Conservation (phyloP, 2,329 filamentous ascomycete genomes). For the Nigrospora osmanthi region DNA sequence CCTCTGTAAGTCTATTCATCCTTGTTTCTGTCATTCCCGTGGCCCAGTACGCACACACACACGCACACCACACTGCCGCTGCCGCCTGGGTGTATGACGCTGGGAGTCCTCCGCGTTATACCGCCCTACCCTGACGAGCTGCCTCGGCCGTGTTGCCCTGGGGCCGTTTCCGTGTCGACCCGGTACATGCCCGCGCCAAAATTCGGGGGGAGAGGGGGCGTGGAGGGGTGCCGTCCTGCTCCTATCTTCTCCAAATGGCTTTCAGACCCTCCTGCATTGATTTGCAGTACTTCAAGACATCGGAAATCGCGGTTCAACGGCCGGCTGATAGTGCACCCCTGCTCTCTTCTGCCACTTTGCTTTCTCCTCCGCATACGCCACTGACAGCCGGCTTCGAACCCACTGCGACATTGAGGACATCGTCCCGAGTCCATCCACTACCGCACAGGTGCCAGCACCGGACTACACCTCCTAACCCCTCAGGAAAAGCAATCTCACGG, state of each 20-base stretch:
- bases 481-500: background rate
- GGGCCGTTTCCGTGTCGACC: background rate
- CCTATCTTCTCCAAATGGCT: background rate
- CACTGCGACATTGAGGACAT: slow-evolving; percentile 1
- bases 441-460: background rate
- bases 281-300: background rate
- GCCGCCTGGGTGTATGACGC: too few relatives aligned
- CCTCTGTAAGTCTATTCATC: background rate
- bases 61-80: too few relatives aligned
- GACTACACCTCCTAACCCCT: background rate
- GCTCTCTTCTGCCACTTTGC: background rate
- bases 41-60: background rate
- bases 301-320: slow-evolving; percentile 2
- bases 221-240: too few relatives aligned
- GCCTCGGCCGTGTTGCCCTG: background rate
- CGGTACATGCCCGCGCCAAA: background rate
- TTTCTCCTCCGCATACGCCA: slow-evolving; percentile 1
- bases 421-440: background rate
- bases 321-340: background rate
- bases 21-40: background rate
- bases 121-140: background rate
- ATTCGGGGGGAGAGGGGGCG: background rate
- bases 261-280: background rate
- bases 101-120: background rate
- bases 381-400: background rate